Base-by-base conservation (phyloP, 1,284 basidiomycete species). In the Cryptococcus depauperatus region DNA sequence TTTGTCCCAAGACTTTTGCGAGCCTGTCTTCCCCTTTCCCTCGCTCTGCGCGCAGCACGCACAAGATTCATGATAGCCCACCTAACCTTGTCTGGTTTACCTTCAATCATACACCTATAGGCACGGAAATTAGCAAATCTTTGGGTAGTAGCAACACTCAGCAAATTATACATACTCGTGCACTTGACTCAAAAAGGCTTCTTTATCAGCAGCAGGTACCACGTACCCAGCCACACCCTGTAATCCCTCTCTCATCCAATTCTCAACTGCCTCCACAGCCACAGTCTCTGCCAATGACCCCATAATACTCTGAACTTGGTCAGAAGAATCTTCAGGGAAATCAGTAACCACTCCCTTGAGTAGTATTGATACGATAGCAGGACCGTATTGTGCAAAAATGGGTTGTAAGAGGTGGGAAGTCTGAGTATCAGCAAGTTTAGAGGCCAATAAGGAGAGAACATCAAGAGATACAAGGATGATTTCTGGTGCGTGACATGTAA, bases 261-360 rank as follows among this genome's bases (percentile, higher is more conserved):
- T 63, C 16, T 83, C 71, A 43, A 92, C 69, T 60, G 84, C 75
- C 66, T 0, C 35, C 35, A 30, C 29, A 13, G 84, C 77, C 77
- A 84, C 86, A 11, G 80, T 64, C 10, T 34, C 33, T 25, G 74
- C n/a, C n/a, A n/a, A n/a, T n/a, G n/a, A n/a, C 70, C 25, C 82
- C 78, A 37, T 92, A 66, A 25, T 80, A 75, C 28, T 85, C 78
- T 61, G 77, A 52, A 95, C 81, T 2, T 82, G 81, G 35, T 84
- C 78, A 23, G 83, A 76, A 2, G 81, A 77, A 51, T 97, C 92
- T 58, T 92, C 90, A 3, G 87, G 86, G 66, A 92, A 97, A 48
- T 85, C 82, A 25, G 82, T 81, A 3, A 90, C 81, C 14, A 96
- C 74, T 2, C 92, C 90, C 23, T 76, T 73, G 35, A 97, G 74